A percentile compares a stretch with the other conserved stretches of the same genome.
Conservation (phyloP, 306 rosid species). For the Vicia sativa region DNA sequence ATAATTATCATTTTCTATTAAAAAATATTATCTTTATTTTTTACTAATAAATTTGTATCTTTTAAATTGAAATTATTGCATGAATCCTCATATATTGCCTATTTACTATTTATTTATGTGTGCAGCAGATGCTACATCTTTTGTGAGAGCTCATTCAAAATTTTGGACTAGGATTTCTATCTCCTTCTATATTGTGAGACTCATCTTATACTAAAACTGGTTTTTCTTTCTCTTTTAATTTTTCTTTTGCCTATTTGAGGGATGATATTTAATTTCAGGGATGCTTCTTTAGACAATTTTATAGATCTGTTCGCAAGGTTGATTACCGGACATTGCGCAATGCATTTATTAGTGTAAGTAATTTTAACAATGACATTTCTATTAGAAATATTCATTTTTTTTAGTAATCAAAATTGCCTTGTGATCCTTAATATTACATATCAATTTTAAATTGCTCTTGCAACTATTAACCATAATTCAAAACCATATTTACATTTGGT, state of each 20-base stretch:
- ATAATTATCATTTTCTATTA: constrained; percentile 2
- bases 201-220: constrained; percentile 13
- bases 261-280: constrained; percentile 54
- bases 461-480: too few relatives aligned
- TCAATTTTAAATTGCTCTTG: background rate
- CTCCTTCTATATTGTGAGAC: constrained; percentile 76
- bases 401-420: background rate
- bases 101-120: constrained; percentile 2
- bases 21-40: background rate
- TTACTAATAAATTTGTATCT: background rate
- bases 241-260: background rate
- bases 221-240: background rate
- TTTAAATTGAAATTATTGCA: constrained; percentile 20
- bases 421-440: too few relatives aligned
- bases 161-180: constrained; percentile 73
- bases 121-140: constrained; percentile 74
- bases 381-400: background rate
- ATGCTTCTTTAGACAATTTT: constrained; percentile 88
- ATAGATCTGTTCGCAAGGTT: constrained; percentile 70
- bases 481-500: background rate
- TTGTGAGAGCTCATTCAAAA: constrained; percentile 80
- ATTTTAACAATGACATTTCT: background rate
- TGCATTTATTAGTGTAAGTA: constrained; percentile 80
- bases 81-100: constrained; percentile 2
- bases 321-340: constrained; percentile 81